Base-by-base conservation (phyloP, 169 alveolate species). In the Eimeria maxima region DNA sequence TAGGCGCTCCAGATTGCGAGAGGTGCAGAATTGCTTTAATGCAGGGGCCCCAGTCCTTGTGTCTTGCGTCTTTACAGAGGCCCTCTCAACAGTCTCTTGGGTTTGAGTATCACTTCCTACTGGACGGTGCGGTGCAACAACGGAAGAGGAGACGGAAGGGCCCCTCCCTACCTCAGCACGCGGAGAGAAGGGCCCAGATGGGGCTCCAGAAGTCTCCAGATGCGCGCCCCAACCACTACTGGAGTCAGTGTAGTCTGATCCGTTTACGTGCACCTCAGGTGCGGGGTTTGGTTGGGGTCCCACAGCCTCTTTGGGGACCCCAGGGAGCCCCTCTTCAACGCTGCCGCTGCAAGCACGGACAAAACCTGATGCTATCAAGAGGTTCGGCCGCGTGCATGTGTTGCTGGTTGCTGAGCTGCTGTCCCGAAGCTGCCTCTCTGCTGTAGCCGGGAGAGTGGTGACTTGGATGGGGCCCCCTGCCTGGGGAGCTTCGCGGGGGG, bases 1-100 rank as follows among this genome's bases (percentile, higher is more conserved):
- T 38, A 76, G 60, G 13, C 87, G 60, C 55, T 76, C 63, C 29
- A 76, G 87, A 38, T 76, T 76, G 27, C 87, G 87, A 29, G 87
- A 13, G 63, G 7, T 76, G 60, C 87, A 33, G 33, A 33, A 11
- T 3, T 29, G 7, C 60, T 38, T 76, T n/a, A 45, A n/a, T 5
- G 67, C n/a, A 24, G 67, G 67, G 67, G 67, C 16, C n/a, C 67
- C 67, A 16, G 67, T n/a, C n/a, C n/a, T 18, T 57, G 67, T 57
- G 67, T 18, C 67, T 57, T 5, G 7, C n/a, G 67, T 57, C n/a
- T 5, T 3, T 5, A 24, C 67, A 14, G 67, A 24, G 67, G 67
- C 67, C 67, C 67, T 24, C 67, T 57, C 67, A 57, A 24, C n/a
- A 57, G 24, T 57, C 7, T 5, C 67, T 57, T 57, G 67, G 22